Conservation (phyloP, 116 monocot genomes). For the Zostera marina region DNA sequence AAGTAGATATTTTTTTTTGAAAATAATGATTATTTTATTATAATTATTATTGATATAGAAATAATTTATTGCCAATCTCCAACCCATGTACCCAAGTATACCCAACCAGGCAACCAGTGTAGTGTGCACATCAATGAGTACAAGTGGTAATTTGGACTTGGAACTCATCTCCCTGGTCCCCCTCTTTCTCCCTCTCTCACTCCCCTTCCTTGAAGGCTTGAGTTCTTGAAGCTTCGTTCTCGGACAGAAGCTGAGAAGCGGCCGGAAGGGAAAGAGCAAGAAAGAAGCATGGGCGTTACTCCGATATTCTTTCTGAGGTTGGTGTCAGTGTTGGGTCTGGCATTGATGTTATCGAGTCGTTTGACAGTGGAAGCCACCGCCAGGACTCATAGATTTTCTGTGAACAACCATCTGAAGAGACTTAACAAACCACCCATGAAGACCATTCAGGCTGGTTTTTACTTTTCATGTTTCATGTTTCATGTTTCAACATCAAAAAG, state of each 20-base stretch:
- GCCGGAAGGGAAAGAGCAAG: conserved; percentile 1
- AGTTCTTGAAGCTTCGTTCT: not conserved
- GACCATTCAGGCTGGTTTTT: conserved; percentile 7
- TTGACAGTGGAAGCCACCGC: not conserved
- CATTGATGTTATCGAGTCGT: not conserved
- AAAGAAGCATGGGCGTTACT: not conserved
- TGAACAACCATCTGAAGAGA: conserved; percentile 7
- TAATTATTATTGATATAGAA: too few relatives aligned
- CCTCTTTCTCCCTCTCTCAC: not conserved
- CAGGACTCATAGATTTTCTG: conserved; percentile 2
- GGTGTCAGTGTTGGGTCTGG: not conserved
- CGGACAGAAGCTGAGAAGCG: not conserved
- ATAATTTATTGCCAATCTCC: too few relatives aligned
- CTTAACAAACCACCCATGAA: conserved; percentile 10
- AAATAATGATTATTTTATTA: too few relatives aligned
- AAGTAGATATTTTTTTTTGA: too few relatives aligned
- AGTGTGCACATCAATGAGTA: too few relatives aligned
- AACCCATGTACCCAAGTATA: too few relatives aligned
- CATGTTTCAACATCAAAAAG: not conserved
- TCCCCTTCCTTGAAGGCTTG: not conserved
- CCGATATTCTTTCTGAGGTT: not conserved
- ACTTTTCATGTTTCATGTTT: not conserved
- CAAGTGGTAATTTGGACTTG: too few relatives aligned
- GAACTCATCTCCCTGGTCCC: too few relatives aligned
- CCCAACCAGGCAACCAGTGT: too few relatives aligned